Evolutionary conservation across 163 green algal genomes (phyloP).

Genomic region (Picocystis sp.): DNA sequence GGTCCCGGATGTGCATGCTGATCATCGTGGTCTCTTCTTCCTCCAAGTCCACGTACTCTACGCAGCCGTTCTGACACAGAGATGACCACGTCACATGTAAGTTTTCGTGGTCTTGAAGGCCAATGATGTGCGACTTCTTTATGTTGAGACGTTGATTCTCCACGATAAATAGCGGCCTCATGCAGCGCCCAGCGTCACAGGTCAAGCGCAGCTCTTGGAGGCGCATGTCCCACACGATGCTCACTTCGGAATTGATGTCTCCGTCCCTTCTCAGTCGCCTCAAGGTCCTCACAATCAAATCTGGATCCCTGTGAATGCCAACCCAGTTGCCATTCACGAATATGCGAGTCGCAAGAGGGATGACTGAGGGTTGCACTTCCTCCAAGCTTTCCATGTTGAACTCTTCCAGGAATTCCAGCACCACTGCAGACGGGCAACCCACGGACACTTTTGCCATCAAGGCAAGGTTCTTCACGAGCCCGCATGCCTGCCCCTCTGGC

Average conservation of each 20-base stretch:
- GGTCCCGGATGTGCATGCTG: slow-evolving; percentile 80
- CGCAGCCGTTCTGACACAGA: slow-evolving; percentile 46
- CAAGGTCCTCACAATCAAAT: slow-evolving; percentile 69
- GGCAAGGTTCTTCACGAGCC: slow-evolving; percentile 90
- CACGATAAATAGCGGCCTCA: slow-evolving; percentile 86
- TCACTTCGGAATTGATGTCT: slow-evolving; percentile 58
- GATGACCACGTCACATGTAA: too few relatives aligned
- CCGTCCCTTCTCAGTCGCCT: slow-evolving; percentile 56
- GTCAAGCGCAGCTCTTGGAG: slow-evolving; percentile 87
- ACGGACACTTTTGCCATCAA: slow-evolving; percentile 91
- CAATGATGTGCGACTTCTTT: slow-evolving; percentile 56
- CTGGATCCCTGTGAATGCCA: slow-evolving; percentile 74
- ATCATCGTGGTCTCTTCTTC: slow-evolving; percentile 99
- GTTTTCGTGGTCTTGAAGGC: slow-evolving; percentile 14
- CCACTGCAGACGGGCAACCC: slow-evolving; percentile 48
- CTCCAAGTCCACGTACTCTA: slow-evolving; percentile 83
- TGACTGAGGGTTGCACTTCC: slow-evolving; percentile 64
- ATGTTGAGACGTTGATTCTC: slow-evolving; percentile 54
- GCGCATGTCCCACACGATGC: slow-evolving; percentile 77
- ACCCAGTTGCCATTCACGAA: slow-evolving; percentile 95
- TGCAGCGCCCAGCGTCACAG: slow-evolving; percentile 83
- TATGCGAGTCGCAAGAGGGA: slow-evolving; percentile 68
- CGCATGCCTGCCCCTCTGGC: slow-evolving; percentile 72
- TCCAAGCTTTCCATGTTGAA: slow-evolving; percentile 82
- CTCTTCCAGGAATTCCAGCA: slow-evolving; percentile 86